These are phyloP conservation scores for Scedosporium boydii DNA, from an alignment of 2,329 filamentous ascomycete genomes.

Conservation along the genomic window DNA sequence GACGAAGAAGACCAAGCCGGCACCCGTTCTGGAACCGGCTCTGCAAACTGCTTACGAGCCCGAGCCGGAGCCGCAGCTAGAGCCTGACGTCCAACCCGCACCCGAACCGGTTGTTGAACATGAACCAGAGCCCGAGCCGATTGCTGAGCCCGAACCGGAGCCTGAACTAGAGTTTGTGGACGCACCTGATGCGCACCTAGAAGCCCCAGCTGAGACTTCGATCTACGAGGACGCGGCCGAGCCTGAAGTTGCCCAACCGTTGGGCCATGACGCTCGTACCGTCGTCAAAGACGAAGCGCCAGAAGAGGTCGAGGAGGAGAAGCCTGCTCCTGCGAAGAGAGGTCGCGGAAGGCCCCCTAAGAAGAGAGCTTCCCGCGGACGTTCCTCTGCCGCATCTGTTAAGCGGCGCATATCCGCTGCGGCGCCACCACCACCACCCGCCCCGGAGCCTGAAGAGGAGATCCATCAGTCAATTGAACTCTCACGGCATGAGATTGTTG, in stretches of 20 bases:
- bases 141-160: constrained; percentile 11
- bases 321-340: constrained; percentile 3
- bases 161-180: constrained; percentile 9
- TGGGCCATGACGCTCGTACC: constrained; percentile 31
- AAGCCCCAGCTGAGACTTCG: constrained; percentile 8
- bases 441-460: neutral
- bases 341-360: constrained; percentile 1
- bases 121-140: constrained; percentile 10
- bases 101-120: constrained; percentile 15
- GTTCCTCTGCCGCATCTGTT: constrained; percentile 3
- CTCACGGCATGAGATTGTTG: neutral
- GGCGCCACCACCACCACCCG: neutral
- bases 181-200: constrained; percentile 10
- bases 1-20: constrained; percentile 24
- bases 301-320: constrained; percentile 17
- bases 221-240: constrained; percentile 16
- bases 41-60: constrained; percentile 9
- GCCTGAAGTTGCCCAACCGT: constrained; percentile 22
- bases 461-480: neutral
- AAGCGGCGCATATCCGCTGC: neutral
- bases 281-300: constrained; percentile 25
- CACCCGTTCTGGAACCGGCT: constrained; percentile 9
- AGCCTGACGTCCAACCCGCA: constrained; percentile 5
- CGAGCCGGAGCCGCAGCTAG: constrained; percentile 13
- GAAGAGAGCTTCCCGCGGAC: constrained; percentile 5